phyloP scores from a whole-genome alignment of 202 grass and related monocot species.

The Carex arenaria region DNA sequence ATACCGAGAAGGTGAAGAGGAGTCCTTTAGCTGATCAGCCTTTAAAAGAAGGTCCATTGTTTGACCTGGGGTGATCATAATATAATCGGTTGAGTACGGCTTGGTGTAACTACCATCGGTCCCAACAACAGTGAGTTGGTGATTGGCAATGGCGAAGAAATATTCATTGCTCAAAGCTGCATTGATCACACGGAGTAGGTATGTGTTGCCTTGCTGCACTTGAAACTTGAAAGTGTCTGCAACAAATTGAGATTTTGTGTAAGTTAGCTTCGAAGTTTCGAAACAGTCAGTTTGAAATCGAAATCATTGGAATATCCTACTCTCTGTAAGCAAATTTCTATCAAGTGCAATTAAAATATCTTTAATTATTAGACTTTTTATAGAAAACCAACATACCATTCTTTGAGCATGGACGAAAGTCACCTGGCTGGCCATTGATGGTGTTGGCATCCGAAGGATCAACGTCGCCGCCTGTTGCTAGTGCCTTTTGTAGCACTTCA shows the following conservation, averaged over 20 bases:
- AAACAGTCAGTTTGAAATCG: too few species aligned
- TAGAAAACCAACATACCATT: neutral
- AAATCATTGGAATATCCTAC: too few species aligned
- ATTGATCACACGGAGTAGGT: constrained; percentile 60
- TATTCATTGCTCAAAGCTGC: constrained; percentile 46
- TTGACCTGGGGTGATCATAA: constrained; percentile 59
- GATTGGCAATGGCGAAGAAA: constrained; percentile 60
- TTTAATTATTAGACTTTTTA: neutral
- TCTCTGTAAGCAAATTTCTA: too few species aligned
- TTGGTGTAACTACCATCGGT: constrained; percentile 64
- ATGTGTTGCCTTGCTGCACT: constrained; percentile 52
- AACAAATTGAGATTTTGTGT: too few species aligned
- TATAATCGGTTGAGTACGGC: constrained; percentile 46
- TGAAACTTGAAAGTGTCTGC: constrained; percentile 28
- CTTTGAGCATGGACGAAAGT: constrained; percentile 54
- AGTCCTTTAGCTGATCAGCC: constrained; percentile 18
- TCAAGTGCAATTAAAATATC: too few species aligned
- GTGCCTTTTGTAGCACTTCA: constrained; percentile 12
- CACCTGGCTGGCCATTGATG: constrained; percentile 66
- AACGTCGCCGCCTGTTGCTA: constrained; percentile 18
- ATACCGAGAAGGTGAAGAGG: constrained; percentile 29
- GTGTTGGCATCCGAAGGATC: constrained; percentile 47
- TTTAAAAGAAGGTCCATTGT: constrained; percentile 52
- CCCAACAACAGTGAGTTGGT: constrained; percentile 57
- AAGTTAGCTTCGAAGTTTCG: too few species aligned